Percentiles rank a stretch among this genome's conserved stretches.
Evolutionary conservation across 1,284 basidiomycete genomes (phyloP).

Genomic region (Thelephora terrestris): DNA sequence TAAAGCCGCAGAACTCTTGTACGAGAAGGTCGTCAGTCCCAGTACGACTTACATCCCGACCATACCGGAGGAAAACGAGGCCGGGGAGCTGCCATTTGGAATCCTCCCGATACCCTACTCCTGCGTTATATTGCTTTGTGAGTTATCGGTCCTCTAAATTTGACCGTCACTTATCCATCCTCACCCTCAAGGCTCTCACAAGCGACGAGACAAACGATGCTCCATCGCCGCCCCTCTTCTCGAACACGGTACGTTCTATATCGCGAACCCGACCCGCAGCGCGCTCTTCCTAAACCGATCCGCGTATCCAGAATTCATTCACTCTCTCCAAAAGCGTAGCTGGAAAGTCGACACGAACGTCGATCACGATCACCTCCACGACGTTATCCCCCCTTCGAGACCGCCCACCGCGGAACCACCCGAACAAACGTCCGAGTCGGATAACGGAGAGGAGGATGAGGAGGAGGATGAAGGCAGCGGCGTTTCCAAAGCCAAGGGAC

Average conservation of each 20-base stretch:
- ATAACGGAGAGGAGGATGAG: constrained; percentile 30
- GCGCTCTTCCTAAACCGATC: constrained; percentile 2
- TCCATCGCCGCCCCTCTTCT: constrained; percentile 78
- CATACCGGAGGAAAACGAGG: neutral
- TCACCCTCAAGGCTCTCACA: constrained; percentile 70
- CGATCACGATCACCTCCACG: constrained; percentile 35
- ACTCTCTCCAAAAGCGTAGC: constrained; percentile 51
- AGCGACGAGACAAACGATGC: constrained; percentile 84
- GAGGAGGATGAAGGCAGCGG: constrained; percentile 35
- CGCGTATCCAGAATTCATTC: constrained; percentile 29
- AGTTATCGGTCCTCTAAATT: constrained; percentile 21
- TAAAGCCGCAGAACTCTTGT: constrained; percentile 62
- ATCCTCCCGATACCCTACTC: constrained; percentile 44
- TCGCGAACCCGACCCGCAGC: neutral
- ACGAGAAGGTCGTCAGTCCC: constrained; percentile 52
- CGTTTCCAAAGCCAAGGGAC: constrained; percentile 39
- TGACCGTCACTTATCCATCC: neutral
- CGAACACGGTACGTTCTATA: constrained; percentile 44
- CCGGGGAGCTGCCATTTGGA: neutral
- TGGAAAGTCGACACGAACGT: constrained; percentile 70
- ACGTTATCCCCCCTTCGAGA: neutral
- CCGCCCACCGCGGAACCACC: neutral
- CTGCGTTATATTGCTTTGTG: constrained; percentile 75
- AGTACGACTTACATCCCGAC: constrained; percentile 21
- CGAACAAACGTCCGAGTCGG: constrained; percentile 45